Conservation (phyloP, 306 rosid genomes). For the Dryas alaskensis region DNA sequence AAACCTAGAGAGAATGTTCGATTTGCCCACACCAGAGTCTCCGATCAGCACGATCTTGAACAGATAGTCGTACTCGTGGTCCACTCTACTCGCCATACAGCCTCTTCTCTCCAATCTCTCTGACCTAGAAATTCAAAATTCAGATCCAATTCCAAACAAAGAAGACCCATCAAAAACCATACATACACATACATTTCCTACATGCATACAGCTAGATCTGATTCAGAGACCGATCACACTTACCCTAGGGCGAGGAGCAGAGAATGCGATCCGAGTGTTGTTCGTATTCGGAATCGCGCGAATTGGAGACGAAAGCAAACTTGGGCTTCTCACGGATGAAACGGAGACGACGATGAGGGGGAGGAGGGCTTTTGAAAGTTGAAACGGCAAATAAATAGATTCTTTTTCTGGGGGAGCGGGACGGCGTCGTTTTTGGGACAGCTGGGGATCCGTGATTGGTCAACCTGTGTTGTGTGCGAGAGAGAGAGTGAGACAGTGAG, state of each 20-base stretch:
- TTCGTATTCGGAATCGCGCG: background rate
- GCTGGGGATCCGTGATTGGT: conserved; percentile 22
- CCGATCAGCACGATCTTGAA: conserved; percentile 99
- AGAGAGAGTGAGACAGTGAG: conserved; percentile 11
- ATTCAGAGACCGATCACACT: conserved; percentile 16
- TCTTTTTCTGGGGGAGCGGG: background rate
- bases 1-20: conserved; percentile 94
- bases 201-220: conserved; percentile 21
- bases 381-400: conserved; percentile 37
- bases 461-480: background rate
- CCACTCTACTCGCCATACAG: conserved; percentile 84
- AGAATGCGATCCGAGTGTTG: conserved; percentile 1
- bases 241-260: conserved; percentile 39
- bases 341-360: conserved; percentile 31
- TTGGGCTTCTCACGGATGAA: background rate
- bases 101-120: conserved; percentile 53
- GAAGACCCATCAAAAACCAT: background rate
- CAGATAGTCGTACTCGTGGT: conserved; percentile 91
- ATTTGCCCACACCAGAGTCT: conserved; percentile 96
- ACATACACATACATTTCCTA: background rate
- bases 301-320: background rate
- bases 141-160: background rate
- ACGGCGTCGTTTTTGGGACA: conserved; percentile 37
- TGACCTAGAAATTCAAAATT: conserved; percentile 35
- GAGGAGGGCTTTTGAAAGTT: conserved; percentile 2